Base-by-base conservation (phyloP, 2,329 filamentous ascomycete genomes). In the Orbilia brochopaga region DNA sequence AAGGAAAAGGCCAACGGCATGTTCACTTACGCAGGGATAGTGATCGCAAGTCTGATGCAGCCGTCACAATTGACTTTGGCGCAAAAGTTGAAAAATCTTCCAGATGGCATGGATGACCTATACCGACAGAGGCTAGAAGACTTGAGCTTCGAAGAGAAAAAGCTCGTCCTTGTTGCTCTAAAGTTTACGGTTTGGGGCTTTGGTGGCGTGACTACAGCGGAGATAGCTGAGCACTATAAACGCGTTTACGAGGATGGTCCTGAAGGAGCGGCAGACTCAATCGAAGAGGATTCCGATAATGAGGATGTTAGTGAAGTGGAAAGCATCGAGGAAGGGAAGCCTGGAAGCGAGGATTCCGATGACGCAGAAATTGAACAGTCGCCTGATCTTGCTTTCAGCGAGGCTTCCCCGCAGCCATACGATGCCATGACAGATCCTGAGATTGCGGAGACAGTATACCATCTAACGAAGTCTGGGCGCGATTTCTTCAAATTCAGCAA, bases 401-500 rank as follows among this genome's bases (percentile, higher is more conserved):
- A 44, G 4, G 4, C 5, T 15, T 15, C 13, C 8, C 15, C 8
- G 17, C 15, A 23, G 8, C 8, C 44, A 23, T 70, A 70, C 19
- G 51, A 72, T 40, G 32, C 67, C 7, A 65, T 72, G 55, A 21
- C 40, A 4, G 60, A 72, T n/a, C 67, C 67, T 2, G 67, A 72
- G 35, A 72, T 72, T 17, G 67, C 56, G 5, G 67, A 72, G 44
- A 72, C 60, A 4, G 24, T 72, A 19, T 72, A 65, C 35, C 60
- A 72, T 61, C 46, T 72, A 27, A 60, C 54, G 17, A 65, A 55
- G 32, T 54, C 42, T 6, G 67, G 67, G 0, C 60, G 67, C 24
- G 67, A 72, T 19, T 72, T 72, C 17, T 64, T 72, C 27, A 72
- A 72, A 23, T 64, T 72, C 30, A 72, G 60, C 19, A 60, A 65